phyloP scores from a whole-genome alignment of 176 grass and related monocot genomes.

The Paspalum notatum region DNA sequence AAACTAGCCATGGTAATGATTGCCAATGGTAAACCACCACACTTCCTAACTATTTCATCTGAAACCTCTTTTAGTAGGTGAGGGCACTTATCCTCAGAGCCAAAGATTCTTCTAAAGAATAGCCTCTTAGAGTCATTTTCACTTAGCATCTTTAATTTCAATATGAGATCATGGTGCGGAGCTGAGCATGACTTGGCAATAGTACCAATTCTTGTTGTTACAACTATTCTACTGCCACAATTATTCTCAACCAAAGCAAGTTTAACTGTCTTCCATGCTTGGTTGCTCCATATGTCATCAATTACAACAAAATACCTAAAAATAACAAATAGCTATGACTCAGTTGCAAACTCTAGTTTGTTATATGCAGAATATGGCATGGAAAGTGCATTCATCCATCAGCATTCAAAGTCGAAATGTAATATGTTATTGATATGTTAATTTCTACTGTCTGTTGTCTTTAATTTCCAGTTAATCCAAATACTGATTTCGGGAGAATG shows the following conservation, averaged over 20 bases:
- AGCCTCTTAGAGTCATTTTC: constrained; percentile 43
- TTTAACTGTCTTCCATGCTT: constrained; percentile 48
- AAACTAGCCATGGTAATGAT: constrained; percentile 53
- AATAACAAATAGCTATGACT: neutral
- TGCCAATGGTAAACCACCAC: constrained; percentile 59
- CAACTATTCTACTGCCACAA: constrained; percentile 53
- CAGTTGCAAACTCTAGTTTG: neutral
- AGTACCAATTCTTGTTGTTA: constrained; percentile 48
- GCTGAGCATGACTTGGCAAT: constrained; percentile 54
- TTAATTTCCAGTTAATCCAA: neutral
- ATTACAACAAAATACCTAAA: constrained; percentile 51
- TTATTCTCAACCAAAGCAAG: constrained; percentile 39
- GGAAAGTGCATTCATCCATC: neutral
- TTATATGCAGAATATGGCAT: neutral
- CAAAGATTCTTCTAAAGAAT: constrained; percentile 53
- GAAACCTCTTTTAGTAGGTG: constrained; percentile 42
- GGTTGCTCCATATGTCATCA: constrained; percentile 50
- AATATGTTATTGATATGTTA: neutral
- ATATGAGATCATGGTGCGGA: constrained; percentile 23
- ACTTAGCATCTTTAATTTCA: constrained; percentile 43
- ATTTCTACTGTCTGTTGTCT: neutral
- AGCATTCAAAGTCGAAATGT: neutral
- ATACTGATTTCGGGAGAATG: neutral
- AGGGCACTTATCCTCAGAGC: constrained; percentile 46
- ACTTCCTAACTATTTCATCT: constrained; percentile 45